phyloP scores from a whole-genome alignment of 495 filamentous ascomycete genomes.

The Talaromyces stipitatus region DNA sequence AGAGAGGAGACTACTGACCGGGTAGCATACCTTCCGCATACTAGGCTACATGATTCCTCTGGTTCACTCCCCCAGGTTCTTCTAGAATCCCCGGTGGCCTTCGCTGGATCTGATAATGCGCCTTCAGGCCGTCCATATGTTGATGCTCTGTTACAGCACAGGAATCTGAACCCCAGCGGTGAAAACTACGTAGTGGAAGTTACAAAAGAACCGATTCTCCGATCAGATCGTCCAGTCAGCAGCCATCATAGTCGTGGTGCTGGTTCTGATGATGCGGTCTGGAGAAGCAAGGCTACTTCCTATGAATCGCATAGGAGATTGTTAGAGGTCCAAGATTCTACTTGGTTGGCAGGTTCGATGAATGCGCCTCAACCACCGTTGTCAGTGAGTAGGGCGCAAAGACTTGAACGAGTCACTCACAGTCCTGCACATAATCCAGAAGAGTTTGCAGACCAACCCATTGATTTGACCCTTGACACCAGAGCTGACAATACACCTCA shows the following conservation, averaged over 20 bases:
- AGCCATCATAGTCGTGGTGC: neutral
- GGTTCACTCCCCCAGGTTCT: neutral
- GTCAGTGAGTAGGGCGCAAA: neutral
- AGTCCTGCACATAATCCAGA: neutral
- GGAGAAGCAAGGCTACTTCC: neutral
- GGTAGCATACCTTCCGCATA: neutral
- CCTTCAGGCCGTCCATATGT: neutral
- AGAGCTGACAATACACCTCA: neutral
- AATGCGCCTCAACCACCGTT: neutral
- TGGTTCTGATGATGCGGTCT: neutral
- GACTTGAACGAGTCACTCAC: neutral
- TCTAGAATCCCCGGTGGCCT: neutral
- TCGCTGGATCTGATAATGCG: neutral
- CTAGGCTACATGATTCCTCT: neutral
- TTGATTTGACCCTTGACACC: neutral
- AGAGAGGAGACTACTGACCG: neutral
- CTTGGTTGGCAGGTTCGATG: neutral
- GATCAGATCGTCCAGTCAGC: neutral
- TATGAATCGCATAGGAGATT: neutral
- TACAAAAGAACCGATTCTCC: neutral
- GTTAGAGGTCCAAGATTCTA: neutral
- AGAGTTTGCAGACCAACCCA: neutral
- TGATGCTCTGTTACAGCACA: neutral
- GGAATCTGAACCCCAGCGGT: neutral
- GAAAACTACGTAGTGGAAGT: neutral